Evolutionary conservation across 2,329 filamentous ascomycete species (phyloP).

Genomic region (Epichloe aotearoae): DNA sequence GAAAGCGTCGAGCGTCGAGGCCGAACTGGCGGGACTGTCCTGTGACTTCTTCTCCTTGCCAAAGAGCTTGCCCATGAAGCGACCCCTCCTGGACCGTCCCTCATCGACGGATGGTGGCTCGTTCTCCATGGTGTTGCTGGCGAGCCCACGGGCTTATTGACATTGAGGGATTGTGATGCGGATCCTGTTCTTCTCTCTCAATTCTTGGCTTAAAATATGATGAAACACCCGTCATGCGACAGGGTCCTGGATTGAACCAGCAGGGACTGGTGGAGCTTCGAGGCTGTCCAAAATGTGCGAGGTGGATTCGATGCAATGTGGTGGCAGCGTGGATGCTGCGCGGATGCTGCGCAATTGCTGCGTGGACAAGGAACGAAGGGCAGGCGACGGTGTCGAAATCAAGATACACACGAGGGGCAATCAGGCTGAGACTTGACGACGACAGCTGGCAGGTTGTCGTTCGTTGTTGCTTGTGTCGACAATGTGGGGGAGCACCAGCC

Average conservation of each 20-base stretch:
- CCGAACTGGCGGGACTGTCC: conserved; percentile 23
- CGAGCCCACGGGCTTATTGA: conserved; percentile 17
- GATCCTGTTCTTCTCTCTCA: not conserved
- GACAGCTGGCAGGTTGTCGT: not conserved
- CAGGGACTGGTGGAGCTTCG: not conserved
- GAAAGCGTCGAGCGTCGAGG: conserved; percentile 44
- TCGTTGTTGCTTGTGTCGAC: not conserved
- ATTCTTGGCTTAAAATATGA: not conserved
- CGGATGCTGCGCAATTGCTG: not conserved
- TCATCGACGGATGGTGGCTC: conserved; percentile 27
- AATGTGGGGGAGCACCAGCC: not conserved
- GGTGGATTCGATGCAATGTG: not conserved
- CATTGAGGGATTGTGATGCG: conserved; percentile 4
- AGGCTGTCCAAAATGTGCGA: not conserved
- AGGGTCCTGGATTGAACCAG: not conserved
- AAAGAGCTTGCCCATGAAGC: conserved; percentile 52
- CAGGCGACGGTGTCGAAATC: not conserved
- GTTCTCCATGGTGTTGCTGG: conserved; percentile 29
- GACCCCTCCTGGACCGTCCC: conserved; percentile 33
- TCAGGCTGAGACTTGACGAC: not conserved
- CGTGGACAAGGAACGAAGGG: not conserved
- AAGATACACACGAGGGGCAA: not conserved
- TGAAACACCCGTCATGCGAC: not conserved
- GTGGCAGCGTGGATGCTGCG: not conserved
- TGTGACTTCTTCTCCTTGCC: conserved; percentile 26